Evolutionary conservation across 345 rosid genomes (phyloP), one percentile per base, ranked within the genome.

Genomic region (Kernera saxatilis): DNA sequence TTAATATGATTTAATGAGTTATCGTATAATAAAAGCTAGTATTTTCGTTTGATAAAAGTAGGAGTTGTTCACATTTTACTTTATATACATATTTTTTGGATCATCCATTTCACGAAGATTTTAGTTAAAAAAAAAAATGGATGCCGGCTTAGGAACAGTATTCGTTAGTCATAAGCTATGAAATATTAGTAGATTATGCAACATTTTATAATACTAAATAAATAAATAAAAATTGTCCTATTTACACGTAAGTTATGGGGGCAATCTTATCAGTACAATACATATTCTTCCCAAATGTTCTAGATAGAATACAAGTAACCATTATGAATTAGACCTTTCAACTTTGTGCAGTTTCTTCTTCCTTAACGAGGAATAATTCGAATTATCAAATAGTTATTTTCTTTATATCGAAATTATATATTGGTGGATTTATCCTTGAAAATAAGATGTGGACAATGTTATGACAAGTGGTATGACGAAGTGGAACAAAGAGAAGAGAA

Each of bases 381-480:
- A 68, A 43, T 60, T 10, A 69, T 75, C 58, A 75, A 50, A 61
- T 61, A 19, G 23, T 60, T 27, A 0, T 19, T 19, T 39, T 68
- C 19, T 10, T 29, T 30, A 2, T 22, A 59, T 30, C 5, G 0
- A 22, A n/a, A 13, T 26, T 29, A 19, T 25, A 25, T 53, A 17
- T 10, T 8, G 35, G 57, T 52, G 43, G 41, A 43, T 26, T 19
- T 27, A 35, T 52, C 57, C 50, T 26, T 35, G 30, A 27, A 26
- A 23, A 41, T 43, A 69, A 36, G 19, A 59, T 75, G 74, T 75
- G 74, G 74, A 8, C 74, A 61, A 35, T 62, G 36, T 53, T 2
- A 29, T 44, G 64, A 68, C 79, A 75, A 45, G 58, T 64, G 57
- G 75, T 36, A 70, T 36, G 58, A 33, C 39, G 64, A 53, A 33